Evolutionary conservation across 2,329 filamentous ascomycete species (phyloP).

Genomic region (Thelonectria discophora): DNA sequence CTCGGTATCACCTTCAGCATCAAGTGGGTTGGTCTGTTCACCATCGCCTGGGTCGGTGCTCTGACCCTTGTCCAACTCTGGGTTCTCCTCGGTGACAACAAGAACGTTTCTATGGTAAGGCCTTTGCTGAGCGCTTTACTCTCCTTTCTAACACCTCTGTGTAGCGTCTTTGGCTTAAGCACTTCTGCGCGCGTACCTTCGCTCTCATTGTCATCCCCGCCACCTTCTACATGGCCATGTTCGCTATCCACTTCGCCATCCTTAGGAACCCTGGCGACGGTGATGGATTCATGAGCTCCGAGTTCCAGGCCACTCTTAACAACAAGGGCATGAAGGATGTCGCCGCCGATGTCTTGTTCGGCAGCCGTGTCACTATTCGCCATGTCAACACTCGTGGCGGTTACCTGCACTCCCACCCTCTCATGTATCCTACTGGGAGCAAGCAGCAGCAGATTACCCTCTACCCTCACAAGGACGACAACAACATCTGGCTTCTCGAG

Average conservation of each 20-base stretch:
- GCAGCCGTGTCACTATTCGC: slow-evolving; percentile 84
- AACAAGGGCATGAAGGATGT: slow-evolving; percentile 97
- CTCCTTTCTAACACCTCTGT: slow-evolving; percentile 27
- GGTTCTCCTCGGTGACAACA: slow-evolving; percentile 90
- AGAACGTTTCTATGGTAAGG: slow-evolving; percentile 79
- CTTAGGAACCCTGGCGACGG: slow-evolving; percentile 95
- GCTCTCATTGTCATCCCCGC: slow-evolving; percentile 90
- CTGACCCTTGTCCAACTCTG: slow-evolving; percentile 93
- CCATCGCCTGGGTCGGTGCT: slow-evolving; percentile 95
- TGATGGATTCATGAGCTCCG: slow-evolving; percentile 99
- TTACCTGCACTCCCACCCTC: slow-evolving; percentile 93
- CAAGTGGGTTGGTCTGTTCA: slow-evolving; percentile 99
- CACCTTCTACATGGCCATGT: slow-evolving; percentile 96
- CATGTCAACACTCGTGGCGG: slow-evolving; percentile 98
- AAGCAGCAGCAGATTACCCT: slow-evolving; percentile 99
- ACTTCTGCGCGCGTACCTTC: slow-evolving; percentile 89
- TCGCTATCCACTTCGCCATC: slow-evolving; percentile 94
- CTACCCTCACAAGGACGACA: slow-evolving; percentile 98
- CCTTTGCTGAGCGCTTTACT: no score
- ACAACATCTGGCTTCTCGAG: slow-evolving; percentile 93
- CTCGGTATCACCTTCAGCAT: slow-evolving; percentile 92
- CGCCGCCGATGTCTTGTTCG: slow-evolving; percentile 88
- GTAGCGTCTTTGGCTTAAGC: slow-evolving; percentile 86
- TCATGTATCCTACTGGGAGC: slow-evolving; percentile 98
- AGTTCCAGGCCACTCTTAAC: slow-evolving; percentile 97